phyloP scores from a whole-genome alignment of 306 rosid species.

The Betula pendula region DNA sequence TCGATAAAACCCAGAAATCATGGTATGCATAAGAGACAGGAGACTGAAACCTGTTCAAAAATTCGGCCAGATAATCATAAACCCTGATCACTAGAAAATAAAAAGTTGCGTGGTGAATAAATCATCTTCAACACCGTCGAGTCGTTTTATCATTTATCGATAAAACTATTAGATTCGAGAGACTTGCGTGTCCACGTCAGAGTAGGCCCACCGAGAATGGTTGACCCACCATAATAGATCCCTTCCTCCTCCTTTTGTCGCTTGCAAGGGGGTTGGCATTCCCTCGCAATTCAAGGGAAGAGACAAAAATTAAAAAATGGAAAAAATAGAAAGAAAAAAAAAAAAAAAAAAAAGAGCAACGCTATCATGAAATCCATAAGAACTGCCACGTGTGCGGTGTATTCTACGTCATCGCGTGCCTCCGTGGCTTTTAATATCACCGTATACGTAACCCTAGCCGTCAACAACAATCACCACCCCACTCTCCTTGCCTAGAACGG shows the following conservation, averaged over 20 bases:
- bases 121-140: constrained; percentile 17
- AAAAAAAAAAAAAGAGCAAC: not conserved
- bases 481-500: not conserved
- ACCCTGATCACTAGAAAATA: no score
- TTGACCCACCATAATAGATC: constrained; percentile 38
- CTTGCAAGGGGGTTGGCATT: constrained; percentile 34
- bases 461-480: constrained; percentile 24
- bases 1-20: no score
- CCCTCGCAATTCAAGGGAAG: constrained; percentile 33
- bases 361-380: not conserved
- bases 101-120: not conserved
- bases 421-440: constrained; percentile 14
- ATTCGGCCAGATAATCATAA: no score
- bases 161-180: constrained; percentile 4
- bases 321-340: not conserved
- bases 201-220: constrained; percentile 26
- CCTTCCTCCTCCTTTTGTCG: constrained; percentile 43
- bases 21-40: no score
- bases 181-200: constrained; percentile 55
- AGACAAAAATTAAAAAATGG: not conserved
- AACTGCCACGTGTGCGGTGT: not conserved
- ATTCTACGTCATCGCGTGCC: not conserved
- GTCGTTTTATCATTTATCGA: constrained; percentile 27
- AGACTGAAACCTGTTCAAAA: no score
- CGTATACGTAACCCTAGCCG: constrained; percentile 41